Evolutionary conservation across 2,329 filamentous ascomycete genomes (phyloP), one percentile per base, ranked within the genome.

Genomic region (Cladosporium sp.): DNA sequence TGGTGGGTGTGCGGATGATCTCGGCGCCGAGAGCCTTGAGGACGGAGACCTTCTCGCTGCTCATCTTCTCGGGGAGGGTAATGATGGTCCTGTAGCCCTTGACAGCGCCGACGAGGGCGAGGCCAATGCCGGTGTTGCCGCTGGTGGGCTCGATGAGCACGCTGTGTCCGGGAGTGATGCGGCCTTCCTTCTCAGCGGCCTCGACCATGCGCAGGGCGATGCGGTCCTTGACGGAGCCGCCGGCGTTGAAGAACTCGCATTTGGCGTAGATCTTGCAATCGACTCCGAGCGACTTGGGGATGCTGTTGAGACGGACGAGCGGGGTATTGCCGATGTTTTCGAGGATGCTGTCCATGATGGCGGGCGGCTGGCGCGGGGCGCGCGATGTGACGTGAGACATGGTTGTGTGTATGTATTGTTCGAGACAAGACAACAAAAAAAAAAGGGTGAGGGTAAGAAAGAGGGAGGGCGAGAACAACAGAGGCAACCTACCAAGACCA

Each of bases 81-180:
- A 99, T 99, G 80, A 99, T 98, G 49, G 93, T 96, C 80, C 94
- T 94, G 85, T 98, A 99, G 71, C 93, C 94, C 83, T 97, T 98
- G 75, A 99, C 91, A 18, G 95, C 95, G 66, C 88, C 94, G 21
- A 98, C 94, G 37, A 99, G 88, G 31, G 95, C 95, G 49, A 99
- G 85, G 26, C 95, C 95, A 71, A 99, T 99, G 71, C 95, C 95
- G 83, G 95, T 99, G 79, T 99, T 99, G 64, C 95, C 95, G 75
- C 92, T 97, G 57, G 95, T 99, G 11, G 95, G 95, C 85, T 99
- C 95, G 76, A 99, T 99, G 74, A 99, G 82, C 10, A 77, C 76
- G 62, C 93, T 98, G 80, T 98, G 93, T 65, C 94, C 95, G 31
- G 95, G 95, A 85, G 95, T 97, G 81, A 99, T 97, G 70, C 94